Evolutionary conservation across 2,329 filamentous ascomycete species (phyloP), one percentile per base, ranked within the genome.

Genomic region (Penicillium sp.): DNA sequence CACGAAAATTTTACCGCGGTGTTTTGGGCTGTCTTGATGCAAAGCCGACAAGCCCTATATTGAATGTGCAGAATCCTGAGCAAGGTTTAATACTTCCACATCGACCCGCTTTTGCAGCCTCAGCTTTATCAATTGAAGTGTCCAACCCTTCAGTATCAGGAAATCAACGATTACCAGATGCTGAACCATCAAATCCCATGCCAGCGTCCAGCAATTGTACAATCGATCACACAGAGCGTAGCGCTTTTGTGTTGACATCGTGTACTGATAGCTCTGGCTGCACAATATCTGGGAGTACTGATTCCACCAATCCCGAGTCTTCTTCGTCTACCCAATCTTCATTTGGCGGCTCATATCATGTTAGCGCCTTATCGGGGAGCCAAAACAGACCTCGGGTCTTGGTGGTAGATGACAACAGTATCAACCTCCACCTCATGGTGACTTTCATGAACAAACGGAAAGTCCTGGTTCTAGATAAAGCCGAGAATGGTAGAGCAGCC

Each of bases 401-500:
- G 12, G 31, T 33, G 31, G 31, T 33, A 33, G 31, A 33, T 33
- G 31, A 33, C 31, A 33, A 33, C 5, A 33, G 31, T 12, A 33
- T 33, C 31, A 33, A 33, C 31, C 31, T 33, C 31, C 31, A 13
- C 5, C 31, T 33, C 31, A 33, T 33, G 31, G 12, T 33, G 31
- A 33, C 31, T 6, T 33, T 33, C 31, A 33, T 33, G 31, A 33
- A 33, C 31, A 33, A 33, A 33, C 31, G 31, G 31, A 15, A 33
- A 33, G 31, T 33, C 12, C 5, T 33, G 31, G 63, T 58, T 6
- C 61, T 77, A 3, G 69, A 73, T 33, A 72, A 72, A 2, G 78
- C 78, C 4, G 68, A 71, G 27, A 72, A 80, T 56, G 78, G 78
- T 27, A 67, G 71, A 37, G 56, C 72, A 45, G 78, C 78, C 4